These are phyloP conservation scores for Blastobotrys mokoenaii DNA, from an alignment of 805 yeast genomes.

Conservation along the genomic window DNA sequence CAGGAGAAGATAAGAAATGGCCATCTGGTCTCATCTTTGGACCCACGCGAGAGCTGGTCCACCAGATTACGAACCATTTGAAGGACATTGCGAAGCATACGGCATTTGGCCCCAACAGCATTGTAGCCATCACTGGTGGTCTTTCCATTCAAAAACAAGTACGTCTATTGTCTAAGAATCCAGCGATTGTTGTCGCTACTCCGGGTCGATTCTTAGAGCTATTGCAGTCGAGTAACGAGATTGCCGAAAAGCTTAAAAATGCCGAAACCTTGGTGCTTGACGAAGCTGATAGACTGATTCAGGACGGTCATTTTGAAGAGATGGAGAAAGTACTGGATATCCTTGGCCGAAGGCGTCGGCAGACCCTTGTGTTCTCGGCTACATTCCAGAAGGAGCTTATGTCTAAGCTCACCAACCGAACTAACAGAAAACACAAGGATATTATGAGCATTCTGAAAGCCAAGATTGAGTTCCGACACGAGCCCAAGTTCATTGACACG, in stretches of 20 bases:
- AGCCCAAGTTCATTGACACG: constrained; percentile 70
- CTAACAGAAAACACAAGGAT: constrained; percentile 34
- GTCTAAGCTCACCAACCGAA: constrained; percentile 49
- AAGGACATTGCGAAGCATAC: constrained; percentile 36
- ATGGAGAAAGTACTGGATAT: constrained; percentile 71
- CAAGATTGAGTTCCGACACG: constrained; percentile 62
- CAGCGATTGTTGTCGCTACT: constrained; percentile 82
- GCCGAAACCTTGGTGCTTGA: constrained; percentile 62
- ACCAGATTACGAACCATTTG: constrained; percentile 82
- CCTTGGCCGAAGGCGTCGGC: constrained; percentile 52
- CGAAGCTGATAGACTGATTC: constrained; percentile 92
- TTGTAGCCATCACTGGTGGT: constrained; percentile 88
- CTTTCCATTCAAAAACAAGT: constrained; percentile 89
- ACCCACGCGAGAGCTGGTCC: constrained; percentile 95
- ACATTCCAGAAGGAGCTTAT: constrained; percentile 82
- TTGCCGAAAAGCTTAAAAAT: constrained; percentile 35
- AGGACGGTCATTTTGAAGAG: constrained; percentile 95
- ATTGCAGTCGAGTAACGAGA: constrained; percentile 36
- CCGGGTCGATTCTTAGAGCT: constrained; percentile 87
- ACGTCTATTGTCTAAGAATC: constrained; percentile 58
- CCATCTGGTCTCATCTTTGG: constrained; percentile 80
- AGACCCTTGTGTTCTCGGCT: constrained; percentile 90
- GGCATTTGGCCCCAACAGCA: constrained; percentile 45
- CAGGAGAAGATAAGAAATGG: constrained; percentile 16
- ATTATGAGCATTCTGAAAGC: constrained; percentile 56